phyloP scores from a whole-genome alignment of 2,329 filamentous ascomycete genomes.

The Orbilia oligospora region DNA sequence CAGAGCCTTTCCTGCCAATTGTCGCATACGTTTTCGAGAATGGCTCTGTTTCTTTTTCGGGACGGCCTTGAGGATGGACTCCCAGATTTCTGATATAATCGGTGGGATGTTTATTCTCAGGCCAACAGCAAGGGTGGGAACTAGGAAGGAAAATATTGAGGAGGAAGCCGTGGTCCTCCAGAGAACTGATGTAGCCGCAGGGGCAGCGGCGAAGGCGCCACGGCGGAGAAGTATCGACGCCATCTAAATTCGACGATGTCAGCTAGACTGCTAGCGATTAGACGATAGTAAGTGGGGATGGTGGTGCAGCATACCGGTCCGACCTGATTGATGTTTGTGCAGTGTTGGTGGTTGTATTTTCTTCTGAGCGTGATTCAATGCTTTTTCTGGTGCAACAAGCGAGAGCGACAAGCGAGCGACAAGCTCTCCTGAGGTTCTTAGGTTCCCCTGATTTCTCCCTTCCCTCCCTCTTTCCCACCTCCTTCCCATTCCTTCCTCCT shows the following conservation, averaged over 20 bases:
- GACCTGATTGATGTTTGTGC: not conserved
- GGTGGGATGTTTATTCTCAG: constrained; percentile 76
- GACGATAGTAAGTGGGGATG: not conserved
- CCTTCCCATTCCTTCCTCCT: constrained; percentile 56
- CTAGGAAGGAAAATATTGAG: constrained; percentile 71
- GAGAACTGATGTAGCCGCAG: constrained; percentile 68
- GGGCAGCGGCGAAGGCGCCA: constrained; percentile 69
- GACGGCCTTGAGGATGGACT: constrained; percentile 89
- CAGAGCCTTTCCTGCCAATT: constrained; percentile 94
- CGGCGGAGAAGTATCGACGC: constrained; percentile 73
- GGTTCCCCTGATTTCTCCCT: constrained; percentile 51
- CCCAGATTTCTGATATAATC: constrained; percentile 71
- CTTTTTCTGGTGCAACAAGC: constrained; percentile 32
- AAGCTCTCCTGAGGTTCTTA: constrained; percentile 29
- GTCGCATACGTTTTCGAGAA: constrained; percentile 91
- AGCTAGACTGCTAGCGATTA: not conserved
- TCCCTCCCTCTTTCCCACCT: constrained; percentile 11
- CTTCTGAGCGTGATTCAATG: constrained; percentile 22
- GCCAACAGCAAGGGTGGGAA: constrained; percentile 74
- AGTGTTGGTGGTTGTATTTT: constrained; percentile 16
- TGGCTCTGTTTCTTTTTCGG: constrained; percentile 99
- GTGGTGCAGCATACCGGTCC: not conserved
- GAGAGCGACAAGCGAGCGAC: constrained; percentile 36
- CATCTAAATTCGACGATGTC: constrained; percentile 60
- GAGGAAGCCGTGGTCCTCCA: constrained; percentile 69